Base-by-base conservation (phyloP, 805 yeast genomes). In the Wickerhamiella dianesei region DNA sequence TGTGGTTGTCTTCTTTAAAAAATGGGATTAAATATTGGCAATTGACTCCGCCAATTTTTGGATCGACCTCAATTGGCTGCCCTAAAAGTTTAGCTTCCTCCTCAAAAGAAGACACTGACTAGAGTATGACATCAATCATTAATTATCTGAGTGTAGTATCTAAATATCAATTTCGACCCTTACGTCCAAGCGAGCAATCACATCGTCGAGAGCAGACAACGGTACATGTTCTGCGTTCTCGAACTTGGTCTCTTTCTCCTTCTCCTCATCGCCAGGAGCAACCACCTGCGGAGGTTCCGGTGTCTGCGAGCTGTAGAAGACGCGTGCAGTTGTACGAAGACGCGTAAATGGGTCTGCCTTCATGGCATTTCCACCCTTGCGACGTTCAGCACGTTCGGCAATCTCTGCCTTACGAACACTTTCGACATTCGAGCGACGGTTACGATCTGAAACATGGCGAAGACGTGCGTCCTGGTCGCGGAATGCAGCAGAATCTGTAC, bases 321-420 rank as follows among this genome's bases (percentile, higher is more conserved):
- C 77, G 57, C 84, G 76, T 1, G 96, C 84, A 51, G 79, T 82
- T 1, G 97, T 89, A 61, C 84, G 81, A 59, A 92, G 74, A 62
- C 97, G 78, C 54, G 82, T 77, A 64, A 92, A 92, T 19, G 98
- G 97, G 66, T 92, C 76, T 46, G 75, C 70, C 37, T 52, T 55
- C 43, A 53, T 41, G 21, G 53, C 57, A 52, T 49, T 45, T 56
- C 59, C 50, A 50, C 54, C 48, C 57, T 53, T 63, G 59, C 66
- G 76, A 54, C 79, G 73, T 60, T 66, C 68, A 45, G 75, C 80
- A 18, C 74, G 72, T 43, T 82, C 77, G 55, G 70, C 70, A 44
- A 77, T 64, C 61, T 88, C 96, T 0, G 95, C 96, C 56, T 74
- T 73, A 59, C 94, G 79, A 55, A 87, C 77, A 43, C 75, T 76